Base-by-base conservation (phyloP, 2,329 filamentous ascomycete species). In the Ophiosphaerella narmari region DNA sequence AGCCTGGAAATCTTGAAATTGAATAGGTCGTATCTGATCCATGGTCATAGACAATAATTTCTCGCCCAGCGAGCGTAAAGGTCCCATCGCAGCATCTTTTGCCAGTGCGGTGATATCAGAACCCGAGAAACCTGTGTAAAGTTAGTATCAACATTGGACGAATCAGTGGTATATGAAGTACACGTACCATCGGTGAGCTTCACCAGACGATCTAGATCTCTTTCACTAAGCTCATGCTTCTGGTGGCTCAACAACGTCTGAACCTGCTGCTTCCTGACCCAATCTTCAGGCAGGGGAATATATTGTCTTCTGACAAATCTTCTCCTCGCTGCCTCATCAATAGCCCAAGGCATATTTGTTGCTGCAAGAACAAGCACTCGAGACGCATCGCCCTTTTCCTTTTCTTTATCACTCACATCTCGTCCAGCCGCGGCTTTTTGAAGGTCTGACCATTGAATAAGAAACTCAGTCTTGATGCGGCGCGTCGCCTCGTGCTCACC, bases 21-120 rank as follows among this genome's bases (percentile, higher is more conserved):
- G 82, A 53, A 99, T 97, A 0, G 92, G 87, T 11, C 92, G 82
- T 60, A 99, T 97, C 61, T 97, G 86, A 54, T 99, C 94, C 83
- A 94, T 96, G 0, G 88, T 89, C 81, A 95, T 97, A 59, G 90
- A 86, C 31, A 99, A 80, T 26, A 99, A 77, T 35, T 89, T 90
- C 71, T 97, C 94, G 23, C 94, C 94, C 2, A 97, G 79, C 45
- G 91, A 93, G 29, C 94, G 85, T 11, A 99, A 78, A 0, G 94
- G 94, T 0, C 94, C 93, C 94, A 99, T 99, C 2, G 94, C 94
- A 7, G 94, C 94, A 70, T 99, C 94, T 75, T 99, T 99, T 7
- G 94, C 94, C 7, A 99, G 79, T 1, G 94, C 92, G 18, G 94
- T 97, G 59, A 99, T 96, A 67, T 99, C 94, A 2, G 91, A 96